Evolutionary conservation across 208 protist species (phyloP), one percentile per base, ranked within the genome.

Genomic region (Strigomonas culicis): DNA sequence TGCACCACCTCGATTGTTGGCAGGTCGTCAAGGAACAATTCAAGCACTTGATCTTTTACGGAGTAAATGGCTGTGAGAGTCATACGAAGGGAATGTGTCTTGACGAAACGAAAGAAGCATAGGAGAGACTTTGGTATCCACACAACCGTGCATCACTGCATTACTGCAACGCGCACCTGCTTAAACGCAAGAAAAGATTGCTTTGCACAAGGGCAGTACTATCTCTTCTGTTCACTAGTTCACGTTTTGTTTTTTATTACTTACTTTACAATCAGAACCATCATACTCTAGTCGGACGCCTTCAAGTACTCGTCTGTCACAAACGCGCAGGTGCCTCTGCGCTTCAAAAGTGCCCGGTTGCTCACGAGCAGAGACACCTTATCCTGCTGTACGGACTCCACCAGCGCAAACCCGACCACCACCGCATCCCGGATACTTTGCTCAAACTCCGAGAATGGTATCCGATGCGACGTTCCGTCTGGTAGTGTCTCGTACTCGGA

Each of bases 391-490:
- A 75, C 63, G 13, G 70, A 83, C 63, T 87, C 79, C 49, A 92
- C 80, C 24, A 89, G 61, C 17, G 75, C 82, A 50, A 92, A 92
- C 36, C 82, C 78, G 27, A 73, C 62, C 10, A 92, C 60, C 1
- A 76, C 34, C 17, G 70, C 59, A 7, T 70, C 39, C 3, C 67
- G 66, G 27, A 89, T 64, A 4, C 56, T 44, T 19, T 51, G 39
- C 63, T 92, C 86, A n/a, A 80, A 81, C 19, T 71, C 68, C 13
- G 61, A 71, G 59, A 77, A 85, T 0, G 79, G 67, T 4, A 86
- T 64, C 15, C 70, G 73, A 24, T 82, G 69, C 32, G 86, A 68
- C 27, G 81, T 68, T 17, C 79, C 80, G 31, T 88, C 80, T 4
- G 78, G 41, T 4, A 71, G 39, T 31, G 70, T 67, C 50, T 82